phyloP scores from a whole-genome alignment of 805 yeast species.

The Ogataea paradorogensis region DNA sequence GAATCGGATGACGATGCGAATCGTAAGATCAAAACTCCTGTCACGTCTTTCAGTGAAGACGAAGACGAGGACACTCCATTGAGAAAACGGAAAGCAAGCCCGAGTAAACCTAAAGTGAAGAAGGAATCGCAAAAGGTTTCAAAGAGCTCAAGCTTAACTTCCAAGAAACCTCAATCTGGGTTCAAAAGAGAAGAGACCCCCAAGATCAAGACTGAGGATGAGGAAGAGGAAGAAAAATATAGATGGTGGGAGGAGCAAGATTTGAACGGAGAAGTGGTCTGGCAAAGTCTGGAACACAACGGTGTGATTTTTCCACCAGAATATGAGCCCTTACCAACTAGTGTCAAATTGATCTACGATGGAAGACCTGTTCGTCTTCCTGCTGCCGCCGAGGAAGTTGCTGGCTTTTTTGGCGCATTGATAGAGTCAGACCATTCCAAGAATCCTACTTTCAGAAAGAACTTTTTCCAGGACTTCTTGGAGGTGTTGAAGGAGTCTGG shows the following conservation, averaged over 20 bases:
- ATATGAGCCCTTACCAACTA: conserved; percentile 79
- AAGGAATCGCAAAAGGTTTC: conserved; percentile 9
- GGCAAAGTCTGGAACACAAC: conserved; percentile 83
- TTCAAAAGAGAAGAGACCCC: conserved; percentile 20
- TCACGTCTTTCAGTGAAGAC: conserved; percentile 19
- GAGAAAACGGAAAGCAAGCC: conserved; percentile 8
- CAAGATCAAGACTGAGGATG: conserved; percentile 25
- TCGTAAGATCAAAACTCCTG: conserved; percentile 11
- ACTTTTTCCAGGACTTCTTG: conserved; percentile 78
- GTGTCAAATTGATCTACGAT: conserved; percentile 72
- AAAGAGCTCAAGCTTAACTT: not conserved
- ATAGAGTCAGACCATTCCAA: conserved; percentile 83
- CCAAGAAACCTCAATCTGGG: conserved; percentile 4
- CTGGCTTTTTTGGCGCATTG: conserved; percentile 91
- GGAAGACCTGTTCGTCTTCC: conserved; percentile 76
- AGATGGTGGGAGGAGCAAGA: conserved; percentile 84
- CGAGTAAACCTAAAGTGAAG: conserved; percentile 13
- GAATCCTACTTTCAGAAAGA: conserved; percentile 81
- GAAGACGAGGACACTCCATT: conserved; percentile 19
- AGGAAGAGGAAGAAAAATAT: conserved; percentile 57
- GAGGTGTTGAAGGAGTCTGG: conserved; percentile 67
- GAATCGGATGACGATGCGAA: conserved; percentile 14
- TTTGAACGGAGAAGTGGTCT: conserved; percentile 70
- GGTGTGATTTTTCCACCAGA: conserved; percentile 95
- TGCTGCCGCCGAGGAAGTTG: conserved; percentile 88